Percentiles rank a stretch among this genome's conserved stretches.
phyloP scores from a whole-genome alignment of 495 filamentous ascomycete species.

The Podospora appendiculata region DNA sequence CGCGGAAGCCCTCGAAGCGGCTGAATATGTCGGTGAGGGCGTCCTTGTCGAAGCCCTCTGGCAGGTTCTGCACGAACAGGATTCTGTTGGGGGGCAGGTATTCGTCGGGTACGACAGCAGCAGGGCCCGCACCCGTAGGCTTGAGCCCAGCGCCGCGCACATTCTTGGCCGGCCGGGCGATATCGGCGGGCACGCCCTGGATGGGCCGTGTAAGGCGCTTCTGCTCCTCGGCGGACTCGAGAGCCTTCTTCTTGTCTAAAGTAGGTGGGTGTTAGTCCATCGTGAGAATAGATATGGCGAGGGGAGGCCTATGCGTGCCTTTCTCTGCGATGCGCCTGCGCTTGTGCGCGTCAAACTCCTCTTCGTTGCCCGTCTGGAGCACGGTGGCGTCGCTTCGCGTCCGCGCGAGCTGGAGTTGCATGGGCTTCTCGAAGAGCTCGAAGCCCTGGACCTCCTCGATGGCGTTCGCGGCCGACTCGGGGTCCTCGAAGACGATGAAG shows the following conservation, averaged over 20 bases:
- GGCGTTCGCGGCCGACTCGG: slow-evolving; percentile 67
- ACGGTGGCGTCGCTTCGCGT: slow-evolving; percentile 87
- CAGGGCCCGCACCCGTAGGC: slow-evolving; percentile 57
- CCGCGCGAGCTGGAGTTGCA: slow-evolving; percentile 78
- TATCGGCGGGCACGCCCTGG: slow-evolving; percentile 40
- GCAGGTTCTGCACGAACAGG: slow-evolving; percentile 90
- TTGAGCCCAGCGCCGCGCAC: slow-evolving; percentile 75
- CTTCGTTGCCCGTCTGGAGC: slow-evolving; percentile 56
- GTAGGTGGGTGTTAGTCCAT: not conserved
- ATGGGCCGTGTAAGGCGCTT: slow-evolving; percentile 75
- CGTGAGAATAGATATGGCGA: not conserved
- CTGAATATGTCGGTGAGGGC: slow-evolving; percentile 73
- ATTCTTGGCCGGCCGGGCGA: slow-evolving; percentile 62
- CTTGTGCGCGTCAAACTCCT: slow-evolving; percentile 87
- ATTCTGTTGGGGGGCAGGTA: slow-evolving; percentile 96
- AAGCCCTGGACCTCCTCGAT: slow-evolving; percentile 91
- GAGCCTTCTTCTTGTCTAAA: slow-evolving; percentile 84
- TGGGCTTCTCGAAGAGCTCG: slow-evolving; percentile 87
- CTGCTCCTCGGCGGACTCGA: slow-evolving; percentile 71
- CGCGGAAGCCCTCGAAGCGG: slow-evolving; percentile 88
- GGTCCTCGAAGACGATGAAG: slow-evolving; percentile 85
- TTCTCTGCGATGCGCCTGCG: slow-evolving; percentile 80
- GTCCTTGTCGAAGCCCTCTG: slow-evolving; percentile 78
- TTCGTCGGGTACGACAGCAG: slow-evolving; percentile 85
- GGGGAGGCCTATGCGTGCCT: slow-evolving; percentile 45